phyloP scores from a whole-genome alignment of 495 filamentous ascomycete genomes.

The Tuber borchii region DNA sequence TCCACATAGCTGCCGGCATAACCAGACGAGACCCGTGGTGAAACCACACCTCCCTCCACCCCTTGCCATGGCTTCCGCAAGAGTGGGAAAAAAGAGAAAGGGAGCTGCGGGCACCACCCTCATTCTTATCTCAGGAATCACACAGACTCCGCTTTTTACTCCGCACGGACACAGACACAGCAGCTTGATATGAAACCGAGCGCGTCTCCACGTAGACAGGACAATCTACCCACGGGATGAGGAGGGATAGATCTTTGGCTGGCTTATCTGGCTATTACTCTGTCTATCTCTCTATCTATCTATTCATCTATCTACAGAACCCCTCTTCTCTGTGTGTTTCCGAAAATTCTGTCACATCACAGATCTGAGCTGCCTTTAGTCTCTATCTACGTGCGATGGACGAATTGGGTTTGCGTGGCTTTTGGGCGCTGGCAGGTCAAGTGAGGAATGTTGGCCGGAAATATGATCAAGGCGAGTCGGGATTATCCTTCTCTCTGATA shows the following conservation, averaged over 20 bases:
- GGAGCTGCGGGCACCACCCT: neutral
- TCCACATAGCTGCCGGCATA: neutral
- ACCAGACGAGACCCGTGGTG: neutral
- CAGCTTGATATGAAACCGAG: constrained; percentile 6
- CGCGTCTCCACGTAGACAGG: constrained; percentile 1
- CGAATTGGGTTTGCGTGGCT: constrained; percentile 1
- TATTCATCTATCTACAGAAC: neutral
- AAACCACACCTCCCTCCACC: neutral
- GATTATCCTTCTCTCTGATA: neutral
- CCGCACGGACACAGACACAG: neutral
- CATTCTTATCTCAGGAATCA: neutral
- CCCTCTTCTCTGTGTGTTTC: neutral
- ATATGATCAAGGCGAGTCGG: neutral
- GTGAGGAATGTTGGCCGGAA: neutral
- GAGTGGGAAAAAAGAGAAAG: neutral
- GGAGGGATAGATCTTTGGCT: constrained; percentile 1
- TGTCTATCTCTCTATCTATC: neutral
- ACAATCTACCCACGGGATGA: neutral
- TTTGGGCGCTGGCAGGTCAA: neutral
- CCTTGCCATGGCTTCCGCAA: neutral
- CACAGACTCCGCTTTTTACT: neutral
- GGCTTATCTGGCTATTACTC: neutral
- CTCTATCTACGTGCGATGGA: neutral
- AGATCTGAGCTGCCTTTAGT: constrained; percentile 1
- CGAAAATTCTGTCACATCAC: neutral